These are phyloP conservation scores for Bipolaris victoriae DNA, from an alignment of 2,329 filamentous ascomycete species.

Conservation along the genomic window DNA sequence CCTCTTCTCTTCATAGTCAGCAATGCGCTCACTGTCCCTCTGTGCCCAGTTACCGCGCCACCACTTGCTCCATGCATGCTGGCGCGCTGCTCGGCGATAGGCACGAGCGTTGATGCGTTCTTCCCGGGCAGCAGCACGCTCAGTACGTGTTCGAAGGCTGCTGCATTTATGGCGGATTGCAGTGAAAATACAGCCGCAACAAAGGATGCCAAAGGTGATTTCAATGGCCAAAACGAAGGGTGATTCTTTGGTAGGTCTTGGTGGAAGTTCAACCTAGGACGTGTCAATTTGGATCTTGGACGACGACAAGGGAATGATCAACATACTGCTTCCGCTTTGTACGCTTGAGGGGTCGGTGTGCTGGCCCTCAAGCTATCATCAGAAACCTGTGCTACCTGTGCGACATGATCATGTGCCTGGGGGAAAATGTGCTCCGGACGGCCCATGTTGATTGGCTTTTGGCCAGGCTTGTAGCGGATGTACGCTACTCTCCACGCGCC, in stretches of 20 bases:
- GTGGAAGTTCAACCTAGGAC: constrained; percentile 25
- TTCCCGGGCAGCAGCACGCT: constrained; percentile 61
- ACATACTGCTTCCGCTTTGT: constrained; percentile 19
- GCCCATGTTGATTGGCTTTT: constrained; percentile 31
- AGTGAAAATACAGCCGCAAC: constrained; percentile 53
- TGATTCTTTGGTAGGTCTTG: constrained; percentile 30
- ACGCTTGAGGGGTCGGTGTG: constrained; percentile 21
- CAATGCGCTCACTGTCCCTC: constrained; percentile 38
- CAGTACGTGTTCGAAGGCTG: constrained; percentile 58
- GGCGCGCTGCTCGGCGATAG: constrained; percentile 61
- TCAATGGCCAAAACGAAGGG: constrained; percentile 51
- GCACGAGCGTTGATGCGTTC: constrained; percentile 59
- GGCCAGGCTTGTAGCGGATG: constrained; percentile 36
- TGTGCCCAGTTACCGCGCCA: constrained; percentile 52
- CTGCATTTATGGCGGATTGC: constrained; percentile 57
- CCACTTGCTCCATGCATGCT: constrained; percentile 58
- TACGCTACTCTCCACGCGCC: constrained; percentile 42
- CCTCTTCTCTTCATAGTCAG: constrained; percentile 60
- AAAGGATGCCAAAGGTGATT: constrained; percentile 53
- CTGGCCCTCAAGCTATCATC: constrained; percentile 21
- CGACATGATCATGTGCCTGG: constrained; percentile 21
- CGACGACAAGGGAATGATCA: not conserved
- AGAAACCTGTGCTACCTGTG: constrained; percentile 27
- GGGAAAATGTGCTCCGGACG: constrained; percentile 31
- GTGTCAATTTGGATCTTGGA: not conserved